These are phyloP conservation scores for Pestalotiopsis sp. DNA, from an alignment of 2,329 filamentous ascomycete genomes.

Conservation along the genomic window DNA sequence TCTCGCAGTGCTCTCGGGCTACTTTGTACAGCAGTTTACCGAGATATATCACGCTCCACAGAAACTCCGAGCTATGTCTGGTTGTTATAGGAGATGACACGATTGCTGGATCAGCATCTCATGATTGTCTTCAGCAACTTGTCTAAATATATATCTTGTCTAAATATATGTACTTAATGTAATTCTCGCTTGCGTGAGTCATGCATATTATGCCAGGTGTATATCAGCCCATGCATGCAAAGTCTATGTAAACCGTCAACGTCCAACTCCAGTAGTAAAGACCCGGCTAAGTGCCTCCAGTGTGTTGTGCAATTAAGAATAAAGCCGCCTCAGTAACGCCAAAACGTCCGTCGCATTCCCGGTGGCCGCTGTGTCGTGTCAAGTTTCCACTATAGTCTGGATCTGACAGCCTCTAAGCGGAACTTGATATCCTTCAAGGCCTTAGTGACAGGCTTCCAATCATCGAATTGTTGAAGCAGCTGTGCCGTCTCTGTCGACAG, in stretches of 20 bases:
- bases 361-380: background rate
- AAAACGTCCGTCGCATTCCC: background rate
- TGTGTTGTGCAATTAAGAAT: background rate
- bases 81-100: no score
- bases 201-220: background rate
- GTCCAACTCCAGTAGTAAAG: slow-evolving; percentile 2
- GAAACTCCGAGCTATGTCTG: no score
- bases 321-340: background rate
- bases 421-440: slow-evolving; percentile 96
- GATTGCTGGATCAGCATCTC: background rate
- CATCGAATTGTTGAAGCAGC: slow-evolving; percentile 85
- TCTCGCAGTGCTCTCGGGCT: background rate
- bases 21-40: background rate
- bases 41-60: no score
- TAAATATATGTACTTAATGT: background rate
- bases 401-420: slow-evolving; percentile 86
- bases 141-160: background rate
- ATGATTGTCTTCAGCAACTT: background rate
- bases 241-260: slow-evolving; percentile 7
- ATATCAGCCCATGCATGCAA: background rate
- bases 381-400: slow-evolving; percentile 62
- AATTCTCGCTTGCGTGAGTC: background rate
- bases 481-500: slow-evolving; percentile 76
- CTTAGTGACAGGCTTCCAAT: slow-evolving; percentile 90
- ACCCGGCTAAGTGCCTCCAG: background rate